Evolutionary conservation across 371 early-diverging fungal genomes (phyloP), one percentile per base, ranked within the genome.

Genomic region (Quaeritorhiza haematococci): DNA sequence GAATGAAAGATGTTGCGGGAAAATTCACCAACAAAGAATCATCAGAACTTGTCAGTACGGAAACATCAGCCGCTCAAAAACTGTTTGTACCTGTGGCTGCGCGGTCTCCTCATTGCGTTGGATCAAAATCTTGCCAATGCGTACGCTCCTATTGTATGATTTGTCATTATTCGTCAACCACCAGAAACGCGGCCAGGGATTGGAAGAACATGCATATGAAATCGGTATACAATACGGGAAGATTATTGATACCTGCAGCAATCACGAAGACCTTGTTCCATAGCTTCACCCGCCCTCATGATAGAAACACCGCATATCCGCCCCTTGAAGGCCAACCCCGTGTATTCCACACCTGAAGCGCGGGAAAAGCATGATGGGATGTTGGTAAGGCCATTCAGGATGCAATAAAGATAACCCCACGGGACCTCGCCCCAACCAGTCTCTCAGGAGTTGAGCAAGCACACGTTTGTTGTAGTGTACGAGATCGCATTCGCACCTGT

Each of bases 101-200:
- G 91, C 92, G 1, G 95, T 95, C 67, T 90, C 90, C 75, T 93
- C 94, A 63, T 95, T 91, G 55, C 94, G 82, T 72, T 94, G 95
- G 60, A 95, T 95, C 63, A 95, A 66, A 41, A 95, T 92, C 71
- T 93, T 93, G 56, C 95, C 95, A 51, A 95, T 93, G 47, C 94
- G 77, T 19, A 92, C 92, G 63, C 88, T 83, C 66, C 87, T 79
- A 56, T n/a, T 58, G 35, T 55, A 26, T 23, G 47, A 23, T 24
- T 17, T 23, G 45, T n/a, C n/a, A n/a, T n/a, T n/a, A 23, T 7
- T 17, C 45, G 45, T 47, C 33, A 44, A 23, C 32, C 43, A 48
- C 38, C n/a, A 33, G 38, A 27, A 50, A 21, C 38, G n/a, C 15
- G 51, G 32, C 32, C 33, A 19, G n/a, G n/a, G n/a, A n/a, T n/a